Conservation (phyloP, 805 yeast species). For the Candida vartiovaarae region DNA sequence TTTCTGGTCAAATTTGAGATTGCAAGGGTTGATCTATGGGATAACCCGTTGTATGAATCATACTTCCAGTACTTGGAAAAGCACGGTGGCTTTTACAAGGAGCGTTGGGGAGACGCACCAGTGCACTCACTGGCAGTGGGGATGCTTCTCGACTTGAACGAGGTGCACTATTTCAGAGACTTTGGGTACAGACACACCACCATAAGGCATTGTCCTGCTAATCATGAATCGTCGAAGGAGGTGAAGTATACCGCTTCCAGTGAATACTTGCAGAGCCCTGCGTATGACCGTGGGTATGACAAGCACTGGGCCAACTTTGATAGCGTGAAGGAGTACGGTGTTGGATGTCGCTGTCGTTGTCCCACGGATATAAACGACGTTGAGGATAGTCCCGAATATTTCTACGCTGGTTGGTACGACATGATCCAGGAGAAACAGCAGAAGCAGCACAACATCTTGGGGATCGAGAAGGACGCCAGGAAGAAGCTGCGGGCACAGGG, state of each 20-base stretch:
- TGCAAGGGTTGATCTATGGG: conserved; percentile 73
- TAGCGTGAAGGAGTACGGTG: conserved; percentile 37
- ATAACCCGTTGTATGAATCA: conserved; percentile 52
- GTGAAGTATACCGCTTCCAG: conserved; percentile 32
- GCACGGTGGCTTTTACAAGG: conserved; percentile 79
- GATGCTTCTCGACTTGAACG: conserved; percentile 57
- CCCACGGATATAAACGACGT: conserved; percentile 46
- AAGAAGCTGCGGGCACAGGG: neutral
- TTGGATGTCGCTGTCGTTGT: conserved; percentile 86
- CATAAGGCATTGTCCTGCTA: conserved; percentile 77
- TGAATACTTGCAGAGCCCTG: conserved; percentile 23
- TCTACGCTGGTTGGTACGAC: conserved; percentile 46
- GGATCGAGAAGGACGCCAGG: neutral
- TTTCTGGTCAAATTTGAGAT: conserved; percentile 92
- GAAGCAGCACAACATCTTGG: neutral
- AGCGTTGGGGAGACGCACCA: conserved; percentile 98
- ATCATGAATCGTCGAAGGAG: conserved; percentile 41
- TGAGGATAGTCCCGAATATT: conserved; percentile 47
- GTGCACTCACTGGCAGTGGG: conserved; percentile 85
- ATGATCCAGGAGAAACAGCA: conserved; percentile 17
- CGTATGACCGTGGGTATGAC: conserved; percentile 16
- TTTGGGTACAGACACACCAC: conserved; percentile 84
- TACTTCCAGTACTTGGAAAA: conserved; percentile 65
- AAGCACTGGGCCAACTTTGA: conserved; percentile 26
- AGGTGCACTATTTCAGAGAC: conserved; percentile 87